phyloP scores from a whole-genome alignment of 768 basidiomycete species.

The Pleurotus tuoliensis region DNA sequence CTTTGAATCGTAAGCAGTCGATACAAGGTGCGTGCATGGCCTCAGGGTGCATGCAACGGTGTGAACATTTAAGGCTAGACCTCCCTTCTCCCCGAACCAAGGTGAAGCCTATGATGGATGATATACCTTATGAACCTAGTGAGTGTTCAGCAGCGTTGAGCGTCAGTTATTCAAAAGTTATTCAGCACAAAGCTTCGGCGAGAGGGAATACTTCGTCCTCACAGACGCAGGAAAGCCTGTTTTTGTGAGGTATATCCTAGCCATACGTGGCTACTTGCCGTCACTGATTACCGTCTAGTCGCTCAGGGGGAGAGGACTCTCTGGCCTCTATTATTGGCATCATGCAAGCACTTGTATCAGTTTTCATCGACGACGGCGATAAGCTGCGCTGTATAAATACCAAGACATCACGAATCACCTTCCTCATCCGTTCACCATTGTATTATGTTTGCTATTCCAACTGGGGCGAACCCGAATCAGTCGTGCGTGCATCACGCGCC shows the following conservation, averaged over 20 bases:
- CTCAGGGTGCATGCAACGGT: no score
- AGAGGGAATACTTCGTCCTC: constrained; percentile 85
- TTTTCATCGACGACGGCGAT: constrained; percentile 91
- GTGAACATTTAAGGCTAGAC: constrained; percentile 17
- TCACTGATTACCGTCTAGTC: constrained; percentile 26
- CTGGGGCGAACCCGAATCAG: constrained; percentile 95
- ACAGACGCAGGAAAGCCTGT: constrained; percentile 99
- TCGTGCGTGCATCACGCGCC: constrained; percentile 52
- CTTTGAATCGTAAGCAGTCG: constrained; percentile 50
- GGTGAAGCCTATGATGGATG: constrained; percentile 29
- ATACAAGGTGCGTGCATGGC: constrained; percentile 38
- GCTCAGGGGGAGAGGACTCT: constrained; percentile 52
- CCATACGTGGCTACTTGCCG: no score
- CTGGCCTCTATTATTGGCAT: constrained; percentile 83
- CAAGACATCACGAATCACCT: constrained; percentile 79
- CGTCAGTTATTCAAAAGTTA: constrained; percentile 11
- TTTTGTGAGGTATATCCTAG: constrained; percentile 65
- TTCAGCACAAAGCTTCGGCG: constrained; percentile 39
- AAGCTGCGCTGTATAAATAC: constrained; percentile 81
- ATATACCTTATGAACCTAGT: constrained; percentile 37
- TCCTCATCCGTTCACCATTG: constrained; percentile 80
- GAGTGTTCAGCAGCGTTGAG: constrained; percentile 1
- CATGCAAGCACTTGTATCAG: constrained; percentile 93
- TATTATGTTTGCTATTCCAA: constrained; percentile 90
- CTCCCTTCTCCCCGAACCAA: constrained; percentile 24